Evolutionary conservation across 202 grass and related monocot species (phyloP).

Genomic region (Sporobolus alterniflorus): DNA sequence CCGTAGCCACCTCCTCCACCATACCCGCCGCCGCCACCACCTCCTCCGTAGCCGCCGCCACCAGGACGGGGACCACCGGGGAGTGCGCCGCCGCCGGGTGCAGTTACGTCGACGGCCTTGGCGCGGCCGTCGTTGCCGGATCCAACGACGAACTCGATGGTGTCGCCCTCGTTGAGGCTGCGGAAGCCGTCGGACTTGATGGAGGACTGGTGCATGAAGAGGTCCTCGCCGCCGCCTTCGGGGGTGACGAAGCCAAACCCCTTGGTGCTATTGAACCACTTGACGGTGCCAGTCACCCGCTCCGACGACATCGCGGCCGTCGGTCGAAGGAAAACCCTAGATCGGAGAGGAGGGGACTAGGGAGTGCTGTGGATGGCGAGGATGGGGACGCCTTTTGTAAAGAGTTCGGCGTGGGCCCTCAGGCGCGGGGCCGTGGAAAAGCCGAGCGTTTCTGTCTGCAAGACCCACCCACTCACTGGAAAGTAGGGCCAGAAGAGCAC

Average conservation of each 20-base stretch:
- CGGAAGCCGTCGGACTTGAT: constrained; percentile 47
- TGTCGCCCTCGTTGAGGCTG: constrained; percentile 32
- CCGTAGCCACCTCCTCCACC: neutral
- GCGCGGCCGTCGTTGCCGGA: constrained; percentile 29
- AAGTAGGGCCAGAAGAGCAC: fast-evolving
- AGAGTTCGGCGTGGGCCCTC: neutral
- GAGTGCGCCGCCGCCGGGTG: constrained; percentile 62
- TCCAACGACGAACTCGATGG: constrained; percentile 35
- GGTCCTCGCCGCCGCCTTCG: constrained; percentile 21
- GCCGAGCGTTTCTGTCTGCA: neutral
- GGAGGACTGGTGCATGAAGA: constrained; percentile 51
- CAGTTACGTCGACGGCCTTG: constrained; percentile 77
- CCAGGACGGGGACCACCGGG: constrained; percentile 31
- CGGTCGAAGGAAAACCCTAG: constrained; percentile 1
- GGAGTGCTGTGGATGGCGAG: neutral
- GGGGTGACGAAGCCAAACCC: constrained; percentile 54
- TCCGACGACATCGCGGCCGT: constrained; percentile 5
- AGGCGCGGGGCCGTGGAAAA: neutral
- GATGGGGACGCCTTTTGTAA: neutral
- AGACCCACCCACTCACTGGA: neutral
- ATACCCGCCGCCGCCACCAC: neutral
- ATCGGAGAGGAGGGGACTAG: neutral
- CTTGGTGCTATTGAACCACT: constrained; percentile 55
- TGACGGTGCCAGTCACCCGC: constrained; percentile 32
- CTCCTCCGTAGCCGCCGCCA: neutral